phyloP scores from a whole-genome alignment of 106 monocot species.

The Dioscorea dumetorum region DNA sequence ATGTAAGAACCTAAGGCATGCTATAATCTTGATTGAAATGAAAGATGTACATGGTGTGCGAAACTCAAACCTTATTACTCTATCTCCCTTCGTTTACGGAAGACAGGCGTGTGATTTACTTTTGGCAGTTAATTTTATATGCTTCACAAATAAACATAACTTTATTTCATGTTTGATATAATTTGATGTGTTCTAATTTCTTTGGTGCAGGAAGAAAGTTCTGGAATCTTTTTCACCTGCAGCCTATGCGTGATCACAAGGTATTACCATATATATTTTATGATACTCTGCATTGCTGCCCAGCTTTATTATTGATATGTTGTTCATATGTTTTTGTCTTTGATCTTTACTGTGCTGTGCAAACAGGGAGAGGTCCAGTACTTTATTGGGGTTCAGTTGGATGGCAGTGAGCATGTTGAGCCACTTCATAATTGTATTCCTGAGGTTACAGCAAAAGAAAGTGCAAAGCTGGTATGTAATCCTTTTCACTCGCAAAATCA shows the following conservation, averaged over 20 bases:
- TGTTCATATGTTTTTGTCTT: not conserved
- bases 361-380: conserved; percentile 97
- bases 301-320: not conserved
- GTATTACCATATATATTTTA: conserved; percentile 23
- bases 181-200: conserved; percentile 5
- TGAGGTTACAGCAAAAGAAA: conserved; percentile 68
- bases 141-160: too few species aligned
- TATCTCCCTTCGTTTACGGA: too few species aligned
- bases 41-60: too few species aligned
- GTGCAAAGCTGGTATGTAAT: conserved; percentile 56
- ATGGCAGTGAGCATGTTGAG: conserved; percentile 91
- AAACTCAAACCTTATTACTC: too few species aligned
- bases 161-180: conserved; percentile 1
- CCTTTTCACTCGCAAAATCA: not conserved
- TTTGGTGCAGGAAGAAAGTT: conserved; percentile 73
- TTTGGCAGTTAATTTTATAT: too few species aligned
- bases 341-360: not conserved
- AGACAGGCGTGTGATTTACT: too few species aligned
- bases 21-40: too few species aligned
- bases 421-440: conserved; percentile 75
- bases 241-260: conserved; percentile 99
- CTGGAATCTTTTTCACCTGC: conserved; percentile 98
- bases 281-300: not conserved
- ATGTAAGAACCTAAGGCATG: too few species aligned
- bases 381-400: conserved; percentile 97